Evolutionary conservation across 768 basidiomycete genomes (phyloP).

Genomic region (Cystobasidiopsis lactophilus): DNA sequence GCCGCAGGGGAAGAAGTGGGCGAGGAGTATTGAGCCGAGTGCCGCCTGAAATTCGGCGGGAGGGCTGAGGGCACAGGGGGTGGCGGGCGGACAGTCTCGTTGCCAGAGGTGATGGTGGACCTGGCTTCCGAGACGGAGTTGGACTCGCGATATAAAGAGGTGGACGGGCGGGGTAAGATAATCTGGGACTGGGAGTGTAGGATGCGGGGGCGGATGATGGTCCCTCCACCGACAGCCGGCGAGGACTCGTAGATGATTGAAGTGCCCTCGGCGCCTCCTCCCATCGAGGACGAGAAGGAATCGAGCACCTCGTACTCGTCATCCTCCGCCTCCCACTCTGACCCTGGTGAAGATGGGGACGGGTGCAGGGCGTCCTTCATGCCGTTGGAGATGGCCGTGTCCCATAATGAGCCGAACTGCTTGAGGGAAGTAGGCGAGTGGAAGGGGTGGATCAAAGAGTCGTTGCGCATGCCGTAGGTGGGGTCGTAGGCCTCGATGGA

Average conservation of each 20-base stretch:
- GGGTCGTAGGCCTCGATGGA: constrained; percentile 73
- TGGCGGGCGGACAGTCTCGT: neutral
- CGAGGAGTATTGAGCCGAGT: neutral
- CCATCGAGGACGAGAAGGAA: constrained; percentile 3
- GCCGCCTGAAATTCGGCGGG: neutral
- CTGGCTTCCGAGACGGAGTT: constrained; percentile 12
- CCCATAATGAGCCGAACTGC: too few relatives aligned
- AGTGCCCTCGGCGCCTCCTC: neutral
- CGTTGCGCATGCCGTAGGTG: constrained; percentile 83
- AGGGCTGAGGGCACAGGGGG: neutral
- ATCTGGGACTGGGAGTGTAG: constrained; percentile 67
- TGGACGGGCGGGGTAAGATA: too few relatives aligned
- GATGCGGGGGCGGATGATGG: constrained; percentile 59
- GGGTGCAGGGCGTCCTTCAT: neutral
- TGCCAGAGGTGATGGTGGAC: neutral
- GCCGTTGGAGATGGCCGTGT: too few relatives aligned
- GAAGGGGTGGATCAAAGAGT: constrained; percentile 31
- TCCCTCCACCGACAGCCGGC: constrained; percentile 78
- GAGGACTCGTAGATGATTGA: constrained; percentile 48
- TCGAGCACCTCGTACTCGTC: neutral
- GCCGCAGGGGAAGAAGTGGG: neutral
- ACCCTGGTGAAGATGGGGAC: constrained; percentile 6
- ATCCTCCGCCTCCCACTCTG: neutral
- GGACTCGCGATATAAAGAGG: too few relatives aligned
- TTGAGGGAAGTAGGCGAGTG: too few relatives aligned